Evolutionary conservation across 192 early-diverging fungal genomes (phyloP).

Genomic region (Linnemannia exigua): DNA sequence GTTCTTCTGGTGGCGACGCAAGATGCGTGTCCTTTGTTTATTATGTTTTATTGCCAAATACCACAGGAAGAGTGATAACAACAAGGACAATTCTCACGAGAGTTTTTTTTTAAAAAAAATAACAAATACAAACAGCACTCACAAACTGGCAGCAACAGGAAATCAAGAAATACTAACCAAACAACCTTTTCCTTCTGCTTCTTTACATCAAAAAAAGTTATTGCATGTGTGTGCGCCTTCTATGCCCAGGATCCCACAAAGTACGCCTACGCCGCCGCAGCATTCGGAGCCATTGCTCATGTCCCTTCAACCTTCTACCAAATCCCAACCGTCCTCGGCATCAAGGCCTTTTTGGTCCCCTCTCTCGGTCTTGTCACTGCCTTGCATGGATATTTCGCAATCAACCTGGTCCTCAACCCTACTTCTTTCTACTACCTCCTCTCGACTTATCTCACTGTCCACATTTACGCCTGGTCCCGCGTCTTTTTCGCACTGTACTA

Average conservation of each 20-base stretch:
- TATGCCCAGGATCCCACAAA: constrained; percentile 52
- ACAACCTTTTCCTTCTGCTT: background rate
- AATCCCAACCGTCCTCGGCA: constrained; percentile 49
- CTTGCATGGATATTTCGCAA: constrained; percentile 47
- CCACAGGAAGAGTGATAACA: background rate
- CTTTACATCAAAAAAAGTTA: constrained; percentile 12
- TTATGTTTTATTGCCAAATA: too few relatives aligned
- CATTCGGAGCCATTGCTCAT: constrained; percentile 32
- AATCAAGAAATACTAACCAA: background rate
- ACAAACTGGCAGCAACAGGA: background rate
- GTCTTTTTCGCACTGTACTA: constrained; percentile 54
- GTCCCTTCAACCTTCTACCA: constrained; percentile 54
- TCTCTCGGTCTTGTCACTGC: constrained; percentile 39
- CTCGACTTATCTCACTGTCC: constrained; percentile 52
- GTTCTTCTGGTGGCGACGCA: too few relatives aligned
- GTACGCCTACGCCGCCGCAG: constrained; percentile 32
- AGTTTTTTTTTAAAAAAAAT: too few relatives aligned
- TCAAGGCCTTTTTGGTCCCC: constrained; percentile 53
- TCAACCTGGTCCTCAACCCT: constrained; percentile 45
- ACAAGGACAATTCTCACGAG: too few relatives aligned
- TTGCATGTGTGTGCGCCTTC: constrained; percentile 39
- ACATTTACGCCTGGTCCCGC: constrained; percentile 57
- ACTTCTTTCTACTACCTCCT: constrained; percentile 45
- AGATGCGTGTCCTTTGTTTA: too few relatives aligned
- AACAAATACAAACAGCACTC: background rate